phyloP scores from a whole-genome alignment of 441 rosid species.

The Eutrema salsugineum region DNA sequence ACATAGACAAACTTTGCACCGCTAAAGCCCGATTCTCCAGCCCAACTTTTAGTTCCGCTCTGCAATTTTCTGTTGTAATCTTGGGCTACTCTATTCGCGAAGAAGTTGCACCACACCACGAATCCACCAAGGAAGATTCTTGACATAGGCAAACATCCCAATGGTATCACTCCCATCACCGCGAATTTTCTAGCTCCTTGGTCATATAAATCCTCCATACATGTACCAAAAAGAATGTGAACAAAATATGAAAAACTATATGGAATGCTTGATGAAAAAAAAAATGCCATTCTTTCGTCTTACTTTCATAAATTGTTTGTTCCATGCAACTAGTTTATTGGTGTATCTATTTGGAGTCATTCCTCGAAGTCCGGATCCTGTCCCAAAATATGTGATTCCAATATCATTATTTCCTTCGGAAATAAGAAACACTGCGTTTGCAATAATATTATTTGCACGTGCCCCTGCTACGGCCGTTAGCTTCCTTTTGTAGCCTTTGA shows the following conservation, averaged over 20 bases:
- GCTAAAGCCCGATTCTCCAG: conserved; percentile 25
- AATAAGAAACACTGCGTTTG: conserved; percentile 36
- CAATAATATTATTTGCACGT: conserved; percentile 30
- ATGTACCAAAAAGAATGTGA: neutral
- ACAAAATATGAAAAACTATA: neutral
- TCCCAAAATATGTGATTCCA: conserved; percentile 25
- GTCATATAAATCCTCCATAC: conserved; percentile 18
- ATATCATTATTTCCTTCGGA: conserved; percentile 35
- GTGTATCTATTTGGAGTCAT: neutral
- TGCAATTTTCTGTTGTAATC: conserved; percentile 23
- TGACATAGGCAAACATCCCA: conserved; percentile 29
- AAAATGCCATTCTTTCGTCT: neutral
- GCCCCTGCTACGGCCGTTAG: conserved; percentile 46
- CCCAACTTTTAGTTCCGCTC: neutral
- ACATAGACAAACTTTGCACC: conserved; percentile 44
- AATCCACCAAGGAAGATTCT: conserved; percentile 24
- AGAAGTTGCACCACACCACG: neutral
- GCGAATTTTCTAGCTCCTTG: conserved; percentile 32
- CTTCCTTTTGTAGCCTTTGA: conserved; percentile 49
- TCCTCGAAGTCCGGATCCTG: neutral
- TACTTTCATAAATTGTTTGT: conserved; percentile 32
- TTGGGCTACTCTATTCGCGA: conserved; percentile 29
- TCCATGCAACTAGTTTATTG: conserved; percentile 17
- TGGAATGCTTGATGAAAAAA: neutral
- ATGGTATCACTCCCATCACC: conserved; percentile 32